phyloP scores from a whole-genome alignment of 2,329 filamentous ascomycete genomes.

The Penicillium sp. region DNA sequence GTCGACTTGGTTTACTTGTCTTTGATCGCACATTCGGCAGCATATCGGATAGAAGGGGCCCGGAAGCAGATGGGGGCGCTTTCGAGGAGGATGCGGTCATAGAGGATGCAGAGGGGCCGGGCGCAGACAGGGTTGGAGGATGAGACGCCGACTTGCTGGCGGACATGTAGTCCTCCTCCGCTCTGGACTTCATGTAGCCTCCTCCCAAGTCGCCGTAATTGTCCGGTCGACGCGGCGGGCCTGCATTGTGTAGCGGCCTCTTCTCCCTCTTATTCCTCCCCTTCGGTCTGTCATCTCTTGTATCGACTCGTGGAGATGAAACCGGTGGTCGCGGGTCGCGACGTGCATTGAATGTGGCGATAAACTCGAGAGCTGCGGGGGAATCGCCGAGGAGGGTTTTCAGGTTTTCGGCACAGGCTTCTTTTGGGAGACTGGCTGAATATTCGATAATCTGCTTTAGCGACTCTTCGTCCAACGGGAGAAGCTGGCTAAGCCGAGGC shows the following conservation, averaged over 20 bases:
- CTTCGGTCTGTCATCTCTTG: constrained; percentile 17
- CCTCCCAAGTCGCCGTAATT: constrained; percentile 62
- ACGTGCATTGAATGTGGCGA: constrained; percentile 68
- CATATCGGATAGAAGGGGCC: constrained; percentile 75
- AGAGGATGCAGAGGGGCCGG: constrained; percentile 43
- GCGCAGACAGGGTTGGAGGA: constrained; percentile 35
- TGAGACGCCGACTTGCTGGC: constrained; percentile 41
- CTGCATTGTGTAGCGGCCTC: constrained; percentile 56
- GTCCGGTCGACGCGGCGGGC: constrained; percentile 59
- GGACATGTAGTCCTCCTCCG: constrained; percentile 69
- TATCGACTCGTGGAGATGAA: constrained; percentile 2
- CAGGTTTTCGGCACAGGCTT: constrained; percentile 77
- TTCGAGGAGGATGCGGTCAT: constrained; percentile 33
- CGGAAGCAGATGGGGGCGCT: constrained; percentile 63
- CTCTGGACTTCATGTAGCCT: constrained; percentile 69
- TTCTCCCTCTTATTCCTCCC: constrained; percentile 55
- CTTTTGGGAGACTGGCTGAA: constrained; percentile 67
- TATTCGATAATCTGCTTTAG: constrained; percentile 82
- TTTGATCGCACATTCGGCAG: constrained; percentile 57
- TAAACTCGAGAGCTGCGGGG: constrained; percentile 67
- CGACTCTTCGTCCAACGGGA: constrained; percentile 80
- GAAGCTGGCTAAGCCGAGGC: constrained; percentile 69
- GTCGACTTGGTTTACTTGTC: constrained; percentile 63
- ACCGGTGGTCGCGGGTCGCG: constrained; percentile 36
- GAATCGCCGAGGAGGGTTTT: constrained; percentile 84